Evolutionary conservation across 139 green algal species (phyloP), one percentile per base, ranked within the genome.

Genomic region (Haematococcus lacustris): DNA sequence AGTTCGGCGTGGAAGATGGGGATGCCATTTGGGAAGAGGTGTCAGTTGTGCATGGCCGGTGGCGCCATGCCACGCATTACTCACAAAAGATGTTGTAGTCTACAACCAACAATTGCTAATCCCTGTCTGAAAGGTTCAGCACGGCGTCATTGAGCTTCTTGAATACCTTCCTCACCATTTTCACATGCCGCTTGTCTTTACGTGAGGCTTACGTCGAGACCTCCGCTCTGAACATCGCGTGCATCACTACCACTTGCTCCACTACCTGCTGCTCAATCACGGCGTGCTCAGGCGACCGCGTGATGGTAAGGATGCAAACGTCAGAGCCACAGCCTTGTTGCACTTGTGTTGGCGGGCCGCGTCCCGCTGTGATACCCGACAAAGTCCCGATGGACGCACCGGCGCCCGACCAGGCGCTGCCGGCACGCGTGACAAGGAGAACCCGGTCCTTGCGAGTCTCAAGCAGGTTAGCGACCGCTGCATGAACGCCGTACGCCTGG

Each of bases 391-490:
- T 25, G 30, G 35, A 30, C 38, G n/a, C 47, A 13, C 17, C 68
- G 3, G 4, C 67, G 37, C 25, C 34, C 33, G 35, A 2, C 1
- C 3, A n/a, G 40, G 32, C 33, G n/a, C 35, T 26, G 28, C 1
- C 30, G 33, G 61, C 43, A 75, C n/a, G 59, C 9, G 35, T 41
- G 53, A 67, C 47, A 34, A 59, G 23, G 47, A 67, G 47, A 47
- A 67, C 71, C 40, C 38, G 37, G 26, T 96, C 82, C 66, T 97
- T 94, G 25, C 95, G 82, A 0, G 86, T 95, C 53, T 95, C 75
- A 43, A 98, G 82, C 66, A 96, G 73, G 80, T 99, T 98, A 4
- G 95, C 95, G 0, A 99, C 89, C 47, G 98, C 94, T 32, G 86
- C 75, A 79, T 98, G 85, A 63, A 98, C 82, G 0, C 76, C 81